phyloP scores from a whole-genome alignment of 2,329 filamentous ascomycete species.

The Plenodomus tracheiphilus region DNA sequence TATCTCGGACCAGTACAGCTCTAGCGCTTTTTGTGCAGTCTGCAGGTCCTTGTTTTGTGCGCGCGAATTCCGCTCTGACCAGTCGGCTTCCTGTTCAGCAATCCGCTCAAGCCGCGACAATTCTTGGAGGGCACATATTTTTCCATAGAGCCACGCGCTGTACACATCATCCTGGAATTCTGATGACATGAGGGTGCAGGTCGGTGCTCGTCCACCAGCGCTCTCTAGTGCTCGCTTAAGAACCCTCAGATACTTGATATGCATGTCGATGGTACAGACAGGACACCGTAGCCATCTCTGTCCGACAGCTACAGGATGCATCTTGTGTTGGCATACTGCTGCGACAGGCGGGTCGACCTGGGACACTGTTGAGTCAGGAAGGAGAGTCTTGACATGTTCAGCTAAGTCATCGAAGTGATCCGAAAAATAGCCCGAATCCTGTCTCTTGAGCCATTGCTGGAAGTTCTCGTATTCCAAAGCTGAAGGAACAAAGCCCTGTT shows the following conservation, averaged over 20 bases:
- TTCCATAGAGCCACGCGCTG: slow-evolving; percentile 28
- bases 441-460: slow-evolving; percentile 32
- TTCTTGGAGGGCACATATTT: slow-evolving; percentile 24
- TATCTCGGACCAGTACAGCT: slow-evolving; percentile 29
- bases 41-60: slow-evolving; percentile 14
- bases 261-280: slow-evolving; percentile 31
- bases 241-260: slow-evolving; percentile 28
- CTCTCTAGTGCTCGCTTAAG: slow-evolving; percentile 25
- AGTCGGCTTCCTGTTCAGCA: slow-evolving; percentile 22
- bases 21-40: slow-evolving; percentile 28
- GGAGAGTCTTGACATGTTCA: slow-evolving; percentile 16
- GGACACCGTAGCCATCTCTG: slow-evolving; percentile 26
- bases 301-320: slow-evolving; percentile 22
- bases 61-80: slow-evolving; percentile 18
- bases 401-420: slow-evolving; percentile 32
- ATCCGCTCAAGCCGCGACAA: slow-evolving; percentile 24
- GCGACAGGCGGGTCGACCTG: slow-evolving; percentile 16
- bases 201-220: slow-evolving; percentile 24
- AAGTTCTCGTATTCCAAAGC: slow-evolving; percentile 35
- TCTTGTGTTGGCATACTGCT: slow-evolving; percentile 23
- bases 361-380: not conserved
- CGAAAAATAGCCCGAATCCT: slow-evolving; percentile 38
- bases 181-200: slow-evolving; percentile 21
- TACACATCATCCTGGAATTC: slow-evolving; percentile 27
- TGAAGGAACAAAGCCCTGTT: slow-evolving; percentile 27